Evolutionary conservation across 495 filamentous ascomycete genomes (phyloP).

Genomic region (Chaetomium tenue): DNA sequence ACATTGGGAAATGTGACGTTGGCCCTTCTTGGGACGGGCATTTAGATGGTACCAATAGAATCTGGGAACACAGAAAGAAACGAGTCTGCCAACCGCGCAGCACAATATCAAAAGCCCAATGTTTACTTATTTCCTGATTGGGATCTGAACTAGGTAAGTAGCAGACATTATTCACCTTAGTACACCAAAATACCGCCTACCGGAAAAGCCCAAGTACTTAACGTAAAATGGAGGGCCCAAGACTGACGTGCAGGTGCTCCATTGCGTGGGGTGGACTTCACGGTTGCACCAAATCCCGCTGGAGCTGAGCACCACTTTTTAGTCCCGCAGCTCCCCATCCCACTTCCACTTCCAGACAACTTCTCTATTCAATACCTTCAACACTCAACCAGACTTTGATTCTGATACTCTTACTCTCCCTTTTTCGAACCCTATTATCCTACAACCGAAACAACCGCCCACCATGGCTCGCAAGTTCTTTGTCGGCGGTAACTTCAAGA

Average conservation of each 20-base stretch:
- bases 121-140: background rate
- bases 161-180: background rate
- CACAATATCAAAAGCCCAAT: background rate
- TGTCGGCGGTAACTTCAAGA: slow-evolving; percentile 99
- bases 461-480: slow-evolving; percentile 96
- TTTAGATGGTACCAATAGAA: background rate
- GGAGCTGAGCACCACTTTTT: slow-evolving; percentile 11
- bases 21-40: background rate
- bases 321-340: slow-evolving; percentile 18
- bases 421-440: background rate
- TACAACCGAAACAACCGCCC: slow-evolving; percentile 28
- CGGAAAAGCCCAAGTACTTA: too few relatives aligned
- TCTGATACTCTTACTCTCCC: background rate
- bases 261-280: background rate
- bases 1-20: background rate
- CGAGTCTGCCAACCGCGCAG: background rate
- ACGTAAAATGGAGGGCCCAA: background rate
- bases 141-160: background rate
- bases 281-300: background rate
- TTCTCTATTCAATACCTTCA: background rate
- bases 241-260: background rate
- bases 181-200: background rate
- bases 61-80: background rate
- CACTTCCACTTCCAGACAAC: slow-evolving; percentile 11
- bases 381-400: background rate